Evolutionary conservation across 2,329 filamentous ascomycete species (phyloP), one percentile per base, ranked within the genome.

Genomic region (Penicillium sp.): DNA sequence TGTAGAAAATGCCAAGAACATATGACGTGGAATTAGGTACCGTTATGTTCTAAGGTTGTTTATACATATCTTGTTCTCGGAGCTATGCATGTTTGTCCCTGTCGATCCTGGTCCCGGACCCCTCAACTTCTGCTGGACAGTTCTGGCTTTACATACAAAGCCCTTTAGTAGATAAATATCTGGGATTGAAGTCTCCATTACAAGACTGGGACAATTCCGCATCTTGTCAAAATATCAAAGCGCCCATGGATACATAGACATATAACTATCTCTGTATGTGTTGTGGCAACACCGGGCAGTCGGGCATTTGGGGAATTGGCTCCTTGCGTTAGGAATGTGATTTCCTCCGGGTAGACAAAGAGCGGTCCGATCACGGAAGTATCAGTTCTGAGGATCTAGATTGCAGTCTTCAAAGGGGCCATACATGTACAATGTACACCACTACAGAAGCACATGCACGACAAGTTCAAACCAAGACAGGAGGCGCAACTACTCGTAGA

Each of bases 101-200:
- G 61, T 55, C 60, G 61, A 62, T 63, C 61, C 54, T 59, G 52
- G 18, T 29, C 47, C 47, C n/a, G n/a, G n/a, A n/a, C n/a, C 35
- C 23, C 9, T 23, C 23, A 23, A 23, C 23, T 3, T 23, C 3
- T 23, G 46, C n/a, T 11, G 10, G 14, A 36, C 40, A 42, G 11
- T 42, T 23, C 14, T 5, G 16, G 16, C 23, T 13, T 45, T 27
- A 36, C 36, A 45, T 51, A 39, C 47, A 43, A 51, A 39, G 46
- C 16, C 32, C 13, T 11, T 36, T 19, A n/a, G 11, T 34, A 14
- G 29, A 23, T 23, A 23, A 18, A 3, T 34, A 14, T 34, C 2
- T 11, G 14, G 10, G 6, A 34, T 13, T 5, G 5, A 34, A 13
- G 10, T 14, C 32, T 34, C 23, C 23, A 23, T 23, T 23, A 3